Conservation (phyloP, 345 rosid genomes). For the Rubroshorea leprosula region DNA sequence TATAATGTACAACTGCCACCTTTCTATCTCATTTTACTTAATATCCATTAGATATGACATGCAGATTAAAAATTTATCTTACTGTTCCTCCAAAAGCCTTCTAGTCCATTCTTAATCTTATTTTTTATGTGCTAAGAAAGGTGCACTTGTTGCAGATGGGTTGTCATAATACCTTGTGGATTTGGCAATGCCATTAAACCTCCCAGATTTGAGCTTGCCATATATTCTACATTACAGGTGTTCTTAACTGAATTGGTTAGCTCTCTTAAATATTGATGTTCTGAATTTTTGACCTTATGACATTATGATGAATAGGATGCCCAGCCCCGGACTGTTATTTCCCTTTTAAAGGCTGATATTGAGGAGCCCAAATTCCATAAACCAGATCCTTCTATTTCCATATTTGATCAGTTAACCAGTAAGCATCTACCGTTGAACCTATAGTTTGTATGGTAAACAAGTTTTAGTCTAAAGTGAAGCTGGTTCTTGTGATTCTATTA, state of each 20-base stretch:
- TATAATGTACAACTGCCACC: slow-evolving; percentile 4
- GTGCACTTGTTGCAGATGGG: slow-evolving; percentile 39
- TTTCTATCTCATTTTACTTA: slow-evolving; percentile 3
- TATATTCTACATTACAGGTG: slow-evolving; percentile 41
- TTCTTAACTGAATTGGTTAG: not conserved
- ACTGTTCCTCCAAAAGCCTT: not conserved
- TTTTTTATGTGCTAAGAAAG: slow-evolving; percentile 3
- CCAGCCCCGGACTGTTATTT: slow-evolving; percentile 32
- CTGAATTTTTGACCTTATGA: not conserved
- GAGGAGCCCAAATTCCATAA: slow-evolving; percentile 41
- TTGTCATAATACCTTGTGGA: slow-evolving; percentile 40
- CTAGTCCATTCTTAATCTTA: slow-evolving; percentile 13
- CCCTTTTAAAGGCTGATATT: slow-evolving; percentile 44
- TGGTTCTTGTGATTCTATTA: not conserved
- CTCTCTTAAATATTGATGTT: slow-evolving; percentile 10
- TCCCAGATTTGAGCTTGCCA: slow-evolving; percentile 43
- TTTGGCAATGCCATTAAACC: slow-evolving; percentile 33
- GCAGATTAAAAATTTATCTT: not conserved
- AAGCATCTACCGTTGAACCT: slow-evolving; percentile 14
- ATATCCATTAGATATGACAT: not conserved
- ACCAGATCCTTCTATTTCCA: slow-evolving; percentile 28
- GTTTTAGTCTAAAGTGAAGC: not conserved
- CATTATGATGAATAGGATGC: slow-evolving; percentile 33
- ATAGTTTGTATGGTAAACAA: not conserved
- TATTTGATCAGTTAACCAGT: slow-evolving; percentile 37